Conservation (phyloP, 805 yeast genomes). For the Hemisphaericaspora nanyangensis region DNA sequence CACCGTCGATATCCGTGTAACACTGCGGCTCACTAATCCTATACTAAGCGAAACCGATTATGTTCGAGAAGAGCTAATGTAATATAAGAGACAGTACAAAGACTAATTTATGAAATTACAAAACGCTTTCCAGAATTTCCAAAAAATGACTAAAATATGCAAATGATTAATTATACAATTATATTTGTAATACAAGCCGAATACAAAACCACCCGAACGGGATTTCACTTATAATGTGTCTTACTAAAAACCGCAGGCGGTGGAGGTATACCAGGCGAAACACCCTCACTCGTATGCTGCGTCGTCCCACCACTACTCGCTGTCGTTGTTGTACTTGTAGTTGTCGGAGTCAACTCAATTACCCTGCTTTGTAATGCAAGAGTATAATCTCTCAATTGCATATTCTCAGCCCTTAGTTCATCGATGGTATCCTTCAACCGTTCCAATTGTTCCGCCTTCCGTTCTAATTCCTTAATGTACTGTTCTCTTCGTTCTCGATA, state of each 20-base stretch:
- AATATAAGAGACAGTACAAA: too few relatives aligned
- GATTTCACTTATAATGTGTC: constrained; percentile 5
- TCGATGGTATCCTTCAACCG: constrained; percentile 62
- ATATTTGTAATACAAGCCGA: too few relatives aligned
- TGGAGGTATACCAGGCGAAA: constrained; percentile 26
- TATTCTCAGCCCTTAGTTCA: constrained; percentile 64
- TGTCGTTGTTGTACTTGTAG: constrained; percentile 7
- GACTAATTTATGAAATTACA: too few relatives aligned
- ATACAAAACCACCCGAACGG: too few relatives aligned
- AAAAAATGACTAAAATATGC: too few relatives aligned
- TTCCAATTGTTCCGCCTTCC: constrained; percentile 60
- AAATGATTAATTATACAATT: too few relatives aligned
- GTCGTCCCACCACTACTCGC: constrained; percentile 15
- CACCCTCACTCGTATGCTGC: constrained; percentile 40
- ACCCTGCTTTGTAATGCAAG: constrained; percentile 65
- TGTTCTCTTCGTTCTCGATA: constrained; percentile 82
- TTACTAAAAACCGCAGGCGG: constrained; percentile 13
- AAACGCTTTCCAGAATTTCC: too few relatives aligned
- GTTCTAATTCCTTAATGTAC: constrained; percentile 76
- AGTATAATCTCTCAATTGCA: constrained; percentile 68
- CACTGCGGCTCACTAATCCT: too few relatives aligned
- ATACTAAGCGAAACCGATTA: too few relatives aligned
- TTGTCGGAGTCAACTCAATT: constrained; percentile 40
- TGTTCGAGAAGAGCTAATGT: too few relatives aligned
- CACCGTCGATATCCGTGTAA: too few relatives aligned